Percentiles rank a stretch among this genome's conserved stretches.
Conservation (phyloP, 1,139 yeast genomes). For the Protomyces macrosporus region DNA sequence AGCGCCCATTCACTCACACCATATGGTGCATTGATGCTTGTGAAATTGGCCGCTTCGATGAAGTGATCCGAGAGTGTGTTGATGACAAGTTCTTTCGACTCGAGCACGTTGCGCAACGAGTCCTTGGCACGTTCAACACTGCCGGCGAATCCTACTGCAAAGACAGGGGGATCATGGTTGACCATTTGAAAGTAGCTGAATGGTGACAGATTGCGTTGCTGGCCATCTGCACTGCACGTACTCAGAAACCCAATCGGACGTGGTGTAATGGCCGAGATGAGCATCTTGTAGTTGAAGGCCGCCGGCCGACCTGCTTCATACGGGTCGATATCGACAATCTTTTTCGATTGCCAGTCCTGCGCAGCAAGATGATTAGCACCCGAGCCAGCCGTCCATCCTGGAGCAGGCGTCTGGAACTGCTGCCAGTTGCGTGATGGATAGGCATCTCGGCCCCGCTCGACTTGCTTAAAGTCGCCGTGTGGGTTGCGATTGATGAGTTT, state of each 20-base stretch:
- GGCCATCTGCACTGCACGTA: conserved; percentile 45
- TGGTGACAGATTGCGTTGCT: conserved; percentile 50
- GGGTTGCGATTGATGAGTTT: conserved; percentile 3
- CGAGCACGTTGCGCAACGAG: conserved; percentile 48
- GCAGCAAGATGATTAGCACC: conserved; percentile 42
- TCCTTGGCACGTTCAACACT: conserved; percentile 47
- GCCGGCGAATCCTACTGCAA: conserved; percentile 48
- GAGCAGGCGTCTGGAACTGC: conserved; percentile 34
- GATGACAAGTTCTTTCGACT: conserved; percentile 53
- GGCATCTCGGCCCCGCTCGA: background rate
- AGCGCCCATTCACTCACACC: conserved; percentile 54
- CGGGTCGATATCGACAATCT: conserved; percentile 51
- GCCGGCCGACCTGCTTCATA: conserved; percentile 44
- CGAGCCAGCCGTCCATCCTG: conserved; percentile 48
- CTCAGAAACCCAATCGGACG: conserved; percentile 59
- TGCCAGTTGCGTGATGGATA: background rate
- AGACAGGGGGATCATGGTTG: conserved; percentile 56
- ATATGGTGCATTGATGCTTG: conserved; percentile 48
- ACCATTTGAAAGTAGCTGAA: conserved; percentile 53
- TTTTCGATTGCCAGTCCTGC: conserved; percentile 41
- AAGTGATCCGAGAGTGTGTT: conserved; percentile 61
- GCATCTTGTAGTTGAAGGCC: conserved; percentile 48
- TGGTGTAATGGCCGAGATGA: conserved; percentile 51
- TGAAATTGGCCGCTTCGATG: conserved; percentile 56
- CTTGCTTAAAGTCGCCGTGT: conserved; percentile 12